Evolutionary conservation across 179 eudicot species (phyloP).

Genomic region (Silene vulgaris): DNA sequence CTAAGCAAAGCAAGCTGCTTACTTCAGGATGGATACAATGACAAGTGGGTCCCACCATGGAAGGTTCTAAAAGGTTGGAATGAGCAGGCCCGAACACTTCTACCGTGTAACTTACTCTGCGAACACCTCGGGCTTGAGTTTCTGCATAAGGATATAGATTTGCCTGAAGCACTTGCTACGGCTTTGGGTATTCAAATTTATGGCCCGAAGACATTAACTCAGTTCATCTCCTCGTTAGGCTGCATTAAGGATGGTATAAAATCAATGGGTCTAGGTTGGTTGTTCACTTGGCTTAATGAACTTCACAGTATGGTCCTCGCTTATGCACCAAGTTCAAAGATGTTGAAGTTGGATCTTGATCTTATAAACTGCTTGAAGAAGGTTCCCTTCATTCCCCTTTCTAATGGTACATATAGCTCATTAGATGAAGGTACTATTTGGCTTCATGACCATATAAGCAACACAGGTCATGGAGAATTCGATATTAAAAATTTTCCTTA

Average conservation of each 20-base stretch:
- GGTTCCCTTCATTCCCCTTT: conserved; percentile 78
- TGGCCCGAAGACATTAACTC: conserved; percentile 62
- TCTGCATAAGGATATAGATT: conserved; percentile 52
- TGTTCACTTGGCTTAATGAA: conserved; percentile 59
- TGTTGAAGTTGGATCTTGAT: conserved; percentile 38
- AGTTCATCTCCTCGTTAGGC: conserved; percentile 58
- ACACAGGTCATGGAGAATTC: conserved; percentile 35
- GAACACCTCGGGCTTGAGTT: conserved; percentile 75
- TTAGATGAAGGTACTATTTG: conserved; percentile 69
- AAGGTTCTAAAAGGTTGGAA: conserved; percentile 75
- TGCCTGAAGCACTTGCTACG: conserved; percentile 67
- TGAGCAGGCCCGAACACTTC: conserved; percentile 50
- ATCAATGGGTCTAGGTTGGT: conserved; percentile 66
- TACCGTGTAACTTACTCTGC: conserved; percentile 53
- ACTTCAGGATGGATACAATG: conserved; percentile 58
- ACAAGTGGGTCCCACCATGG: conserved; percentile 90
- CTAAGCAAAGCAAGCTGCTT: conserved; percentile 70
- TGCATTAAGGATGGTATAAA: conserved; percentile 45
- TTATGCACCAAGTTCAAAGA: conserved; percentile 26
- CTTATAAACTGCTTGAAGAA: conserved; percentile 38
- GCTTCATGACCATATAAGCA: conserved; percentile 48
- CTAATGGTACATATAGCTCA: conserved; percentile 68
- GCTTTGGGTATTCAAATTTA: conserved; percentile 70
- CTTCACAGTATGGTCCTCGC: conserved; percentile 47
- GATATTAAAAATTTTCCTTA: conserved; percentile 45